Base-by-base conservation (phyloP, 139 green algal genomes). In the Astrephomene gubernaculifera region DNA sequence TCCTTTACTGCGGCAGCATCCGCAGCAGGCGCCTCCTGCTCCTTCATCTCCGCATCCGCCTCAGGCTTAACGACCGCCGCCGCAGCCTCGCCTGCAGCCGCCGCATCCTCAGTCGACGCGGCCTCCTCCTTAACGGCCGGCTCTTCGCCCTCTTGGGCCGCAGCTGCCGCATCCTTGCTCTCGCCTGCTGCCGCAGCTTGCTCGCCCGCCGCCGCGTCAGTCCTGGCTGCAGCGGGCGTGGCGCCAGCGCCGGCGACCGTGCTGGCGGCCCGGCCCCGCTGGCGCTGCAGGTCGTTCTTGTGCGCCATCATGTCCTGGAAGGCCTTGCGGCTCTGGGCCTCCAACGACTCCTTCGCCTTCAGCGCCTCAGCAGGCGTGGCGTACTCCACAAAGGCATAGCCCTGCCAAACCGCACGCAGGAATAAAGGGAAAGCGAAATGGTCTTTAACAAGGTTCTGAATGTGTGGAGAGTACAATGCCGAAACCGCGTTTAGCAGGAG, bases 371-470 rank as follows among this genome's bases (percentile, higher is more conserved):
- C 45, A 0, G 90, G 87, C 39, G 88, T 81, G 61, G 79, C 79
- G 76, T 90, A 95, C 76, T 95, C 92, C 14, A 92, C 91, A 87
- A 95, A 93, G 4, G 60, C 92, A 36, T 95, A 95, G 25, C 76
- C 88, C 90, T 93, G 86, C 57, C 4, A 70, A 39, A 41, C 61
- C 36, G 27, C 9, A 8, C 29, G 68, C n/a, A n/a, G 57, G 57
- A n/a, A 24, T 5, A 24, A 65, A n/a, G n/a, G n/a, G n/a, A n/a
- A n/a, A n/a, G n/a, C n/a, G n/a, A n/a, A n/a, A n/a, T n/a, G n/a
- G n/a, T n/a, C n/a, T n/a, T n/a, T n/a, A n/a, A n/a, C n/a, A n/a
- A n/a, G n/a, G n/a, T n/a, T n/a, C n/a, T n/a, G n/a, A n/a, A n/a
- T n/a, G n/a, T n/a, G n/a, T n/a, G n/a, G n/a, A n/a, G n/a, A n/a